Conservation (phyloP, 768 basidiomycete species). For the Hypholoma fasciculare region DNA sequence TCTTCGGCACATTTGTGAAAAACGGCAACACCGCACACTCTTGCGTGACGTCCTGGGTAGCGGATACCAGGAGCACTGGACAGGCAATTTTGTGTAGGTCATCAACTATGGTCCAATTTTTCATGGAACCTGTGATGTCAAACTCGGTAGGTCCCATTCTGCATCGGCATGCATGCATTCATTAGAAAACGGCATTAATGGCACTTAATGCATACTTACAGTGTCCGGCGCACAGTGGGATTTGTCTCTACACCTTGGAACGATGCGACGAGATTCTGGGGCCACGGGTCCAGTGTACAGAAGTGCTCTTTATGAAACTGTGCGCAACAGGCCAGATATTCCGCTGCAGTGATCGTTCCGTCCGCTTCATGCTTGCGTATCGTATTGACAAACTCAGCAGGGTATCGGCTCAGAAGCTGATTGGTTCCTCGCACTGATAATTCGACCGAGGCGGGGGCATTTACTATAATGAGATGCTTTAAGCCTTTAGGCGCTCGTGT, state of each 20-base stretch:
- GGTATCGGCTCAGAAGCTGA: slow-evolving; percentile 22
- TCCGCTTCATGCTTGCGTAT: slow-evolving; percentile 45
- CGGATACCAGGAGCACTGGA: background rate
- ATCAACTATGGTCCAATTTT: slow-evolving; percentile 1
- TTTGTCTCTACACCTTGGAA: slow-evolving; percentile 2
- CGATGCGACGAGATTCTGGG: background rate
- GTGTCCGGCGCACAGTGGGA: background rate
- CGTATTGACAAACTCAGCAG: slow-evolving; percentile 34
- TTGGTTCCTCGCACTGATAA: background rate
- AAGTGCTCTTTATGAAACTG: slow-evolving; percentile 44
- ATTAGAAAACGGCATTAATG: background rate
- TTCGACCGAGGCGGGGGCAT: slow-evolving; percentile 1
- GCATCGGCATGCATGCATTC: background rate
- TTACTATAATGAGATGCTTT: slow-evolving; percentile 40
- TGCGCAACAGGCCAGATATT: slow-evolving; percentile 43
- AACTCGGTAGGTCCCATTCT: slow-evolving; percentile 4
- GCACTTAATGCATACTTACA: background rate
- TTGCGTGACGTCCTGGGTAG: background rate
- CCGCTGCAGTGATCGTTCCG: slow-evolving; percentile 38
- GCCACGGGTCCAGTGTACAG: slow-evolving; percentile 42
- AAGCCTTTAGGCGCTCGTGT: slow-evolving; percentile 41
- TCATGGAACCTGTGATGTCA: background rate
- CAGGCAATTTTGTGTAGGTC: background rate
- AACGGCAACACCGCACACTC: slow-evolving; percentile 2
- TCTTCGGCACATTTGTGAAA: background rate